Conservation (phyloP, 805 yeast genomes). For the Pichia californica region DNA sequence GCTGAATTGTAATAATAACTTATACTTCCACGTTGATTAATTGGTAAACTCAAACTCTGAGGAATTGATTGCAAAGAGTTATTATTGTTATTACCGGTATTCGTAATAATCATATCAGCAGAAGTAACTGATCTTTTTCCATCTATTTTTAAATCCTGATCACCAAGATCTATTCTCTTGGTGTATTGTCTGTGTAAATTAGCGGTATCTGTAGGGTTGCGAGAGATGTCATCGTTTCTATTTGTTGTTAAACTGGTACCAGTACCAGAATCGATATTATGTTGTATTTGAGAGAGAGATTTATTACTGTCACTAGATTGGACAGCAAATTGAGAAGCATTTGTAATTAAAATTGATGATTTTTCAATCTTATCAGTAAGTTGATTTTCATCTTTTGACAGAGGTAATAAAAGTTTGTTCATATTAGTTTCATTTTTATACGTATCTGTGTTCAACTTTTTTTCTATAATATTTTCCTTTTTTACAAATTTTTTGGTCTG, state of each 20-base stretch:
- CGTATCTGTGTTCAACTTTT: too few species aligned
- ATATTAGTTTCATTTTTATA: too few species aligned
- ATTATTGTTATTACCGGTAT: too few species aligned
- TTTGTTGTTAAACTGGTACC: not conserved
- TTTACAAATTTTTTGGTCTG: too few species aligned
- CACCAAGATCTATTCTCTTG: slow-evolving; percentile 2
- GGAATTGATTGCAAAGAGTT: not conserved
- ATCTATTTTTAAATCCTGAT: not conserved
- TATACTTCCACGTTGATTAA: not conserved
- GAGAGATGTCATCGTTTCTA: slow-evolving; percentile 1
- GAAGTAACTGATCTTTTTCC: not conserved
- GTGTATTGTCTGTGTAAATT: slow-evolving; percentile 1
- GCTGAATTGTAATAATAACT: not conserved
- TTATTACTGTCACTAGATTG: not conserved
- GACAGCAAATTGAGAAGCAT: not conserved
- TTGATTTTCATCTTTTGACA: too few species aligned
- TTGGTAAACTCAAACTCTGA: not conserved
- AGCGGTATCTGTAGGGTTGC: slow-evolving; percentile 2
- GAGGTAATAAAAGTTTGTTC: too few species aligned
- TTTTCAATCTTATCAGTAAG: too few species aligned
- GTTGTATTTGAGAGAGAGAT: too few species aligned
- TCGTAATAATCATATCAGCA: too few species aligned
- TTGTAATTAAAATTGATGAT: not conserved
- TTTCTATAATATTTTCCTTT: too few species aligned
- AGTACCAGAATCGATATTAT: not conserved